phyloP scores from a whole-genome alignment of 129 eudicot species.

The Flaveria robusta region DNA sequence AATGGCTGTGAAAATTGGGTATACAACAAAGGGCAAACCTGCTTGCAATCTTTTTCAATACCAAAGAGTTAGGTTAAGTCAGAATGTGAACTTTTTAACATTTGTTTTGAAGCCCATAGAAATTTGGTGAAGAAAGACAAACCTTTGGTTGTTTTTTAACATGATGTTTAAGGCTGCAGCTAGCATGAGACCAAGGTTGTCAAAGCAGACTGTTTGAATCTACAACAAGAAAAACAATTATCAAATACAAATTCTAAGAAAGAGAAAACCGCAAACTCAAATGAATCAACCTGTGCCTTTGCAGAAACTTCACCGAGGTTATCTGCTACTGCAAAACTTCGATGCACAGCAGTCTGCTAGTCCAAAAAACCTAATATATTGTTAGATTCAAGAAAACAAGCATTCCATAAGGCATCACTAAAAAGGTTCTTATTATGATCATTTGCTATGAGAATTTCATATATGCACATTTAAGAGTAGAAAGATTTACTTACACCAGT shows the following conservation, averaged over 20 bases:
- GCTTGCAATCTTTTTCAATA: constrained; percentile 71
- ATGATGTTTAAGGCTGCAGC: constrained; percentile 75
- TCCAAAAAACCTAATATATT: background rate
- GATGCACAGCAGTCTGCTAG: constrained; percentile 83
- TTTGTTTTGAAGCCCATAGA: background rate
- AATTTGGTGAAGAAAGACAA: constrained; percentile 19
- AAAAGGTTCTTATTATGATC: background rate
- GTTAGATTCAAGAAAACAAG: constrained; percentile 2
- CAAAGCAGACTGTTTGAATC: constrained; percentile 97
- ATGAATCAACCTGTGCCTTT: constrained; percentile 71
- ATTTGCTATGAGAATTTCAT: background rate
- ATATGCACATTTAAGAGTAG: background rate
- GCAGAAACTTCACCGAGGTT: constrained; percentile 99
- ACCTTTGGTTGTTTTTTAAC: constrained; percentile 74
- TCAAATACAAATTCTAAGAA: background rate
- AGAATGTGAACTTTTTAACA: constrained; percentile 10
- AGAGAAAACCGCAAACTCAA: background rate
- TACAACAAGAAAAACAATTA: constrained; percentile 34
- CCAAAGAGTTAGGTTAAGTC: constrained; percentile 30
- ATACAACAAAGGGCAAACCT: constrained; percentile 79
- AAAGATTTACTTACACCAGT: constrained; percentile 73
- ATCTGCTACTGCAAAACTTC: constrained; percentile 93
- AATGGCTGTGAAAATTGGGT: constrained; percentile 78
- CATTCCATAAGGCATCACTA: background rate
- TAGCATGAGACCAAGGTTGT: constrained; percentile 88